A percentile compares a stretch with the other conserved stretches of the same genome.
phyloP scores from a whole-genome alignment of 345 rosid genomes.

The Salix purpurea region DNA sequence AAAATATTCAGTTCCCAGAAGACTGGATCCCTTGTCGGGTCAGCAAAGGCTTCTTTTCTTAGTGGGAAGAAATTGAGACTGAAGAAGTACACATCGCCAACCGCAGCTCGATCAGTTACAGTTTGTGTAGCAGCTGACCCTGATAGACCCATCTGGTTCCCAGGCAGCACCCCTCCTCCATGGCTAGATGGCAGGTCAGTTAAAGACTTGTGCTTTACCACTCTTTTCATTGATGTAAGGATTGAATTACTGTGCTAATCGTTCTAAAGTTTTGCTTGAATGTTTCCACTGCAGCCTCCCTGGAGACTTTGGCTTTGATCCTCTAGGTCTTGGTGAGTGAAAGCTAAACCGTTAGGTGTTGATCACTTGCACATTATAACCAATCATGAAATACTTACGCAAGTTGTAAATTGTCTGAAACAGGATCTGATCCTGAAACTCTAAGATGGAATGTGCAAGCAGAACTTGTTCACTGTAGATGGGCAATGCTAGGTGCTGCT shows the following conservation, averaged over 20 bases:
- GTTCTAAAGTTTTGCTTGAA: slow-evolving; percentile 1
- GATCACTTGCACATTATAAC: not conserved
- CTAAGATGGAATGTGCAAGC: slow-evolving; percentile 88
- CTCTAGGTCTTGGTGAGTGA: slow-evolving; percentile 79
- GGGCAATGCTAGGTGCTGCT: slow-evolving; percentile 99
- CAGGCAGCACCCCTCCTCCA: slow-evolving; percentile 92
- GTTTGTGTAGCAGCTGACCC: slow-evolving; percentile 72
- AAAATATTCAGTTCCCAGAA: slow-evolving; percentile 46
- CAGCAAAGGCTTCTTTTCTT: slow-evolving; percentile 58
- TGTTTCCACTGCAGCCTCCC: slow-evolving; percentile 60
- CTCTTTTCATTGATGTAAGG: not conserved
- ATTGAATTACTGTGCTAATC: not conserved
- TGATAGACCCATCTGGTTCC: slow-evolving; percentile 94
- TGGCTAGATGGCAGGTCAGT: slow-evolving; percentile 89
- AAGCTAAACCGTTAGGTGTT: not conserved
- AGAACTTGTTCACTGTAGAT: slow-evolving; percentile 87
- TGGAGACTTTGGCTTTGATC: slow-evolving; percentile 96
- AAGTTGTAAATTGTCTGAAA: not conserved
- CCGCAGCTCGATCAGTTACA: slow-evolving; percentile 33
- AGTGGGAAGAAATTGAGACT: slow-evolving; percentile 66
- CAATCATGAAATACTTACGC: not conserved
- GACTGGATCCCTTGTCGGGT: slow-evolving; percentile 41
- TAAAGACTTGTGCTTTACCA: not conserved
- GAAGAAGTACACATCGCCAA: slow-evolving; percentile 30
- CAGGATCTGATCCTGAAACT: slow-evolving; percentile 92